phyloP scores from a whole-genome alignment of 306 rosid species.

The apple (Malus domestica) region DNA sequence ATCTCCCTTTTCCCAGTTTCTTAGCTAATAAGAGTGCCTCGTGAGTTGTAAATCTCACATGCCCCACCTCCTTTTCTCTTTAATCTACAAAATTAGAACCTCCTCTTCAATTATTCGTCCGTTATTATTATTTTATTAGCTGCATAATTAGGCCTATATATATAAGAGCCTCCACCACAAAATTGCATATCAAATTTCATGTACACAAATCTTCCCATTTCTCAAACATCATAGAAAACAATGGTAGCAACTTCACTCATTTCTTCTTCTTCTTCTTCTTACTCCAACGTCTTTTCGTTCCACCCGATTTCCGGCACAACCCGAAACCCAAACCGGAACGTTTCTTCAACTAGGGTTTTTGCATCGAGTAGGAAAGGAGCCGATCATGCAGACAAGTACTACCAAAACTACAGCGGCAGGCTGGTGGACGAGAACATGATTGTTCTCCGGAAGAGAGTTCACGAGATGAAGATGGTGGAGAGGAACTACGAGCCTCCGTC shows the following conservation, averaged over 20 bases:
- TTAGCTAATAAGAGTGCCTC: not conserved
- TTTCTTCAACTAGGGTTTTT: not conserved
- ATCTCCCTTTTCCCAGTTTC: not conserved
- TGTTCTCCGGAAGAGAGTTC: slow-evolving; percentile 47
- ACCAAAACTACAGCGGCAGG: slow-evolving; percentile 1
- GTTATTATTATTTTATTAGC: not conserved
- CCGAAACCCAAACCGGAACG: not conserved
- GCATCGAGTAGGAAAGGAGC: slow-evolving; percentile 6
- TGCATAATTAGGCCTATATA: not conserved
- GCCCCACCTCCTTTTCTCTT: not conserved
- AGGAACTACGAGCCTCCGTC: slow-evolving; percentile 60
- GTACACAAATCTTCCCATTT: not conserved
- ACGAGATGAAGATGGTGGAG: slow-evolving; percentile 70
- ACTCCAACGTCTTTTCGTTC: not conserved
- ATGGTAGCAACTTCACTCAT: slow-evolving; percentile 18
- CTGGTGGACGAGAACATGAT: slow-evolving; percentile 66
- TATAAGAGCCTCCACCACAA: not conserved
- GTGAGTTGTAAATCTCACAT: not conserved
- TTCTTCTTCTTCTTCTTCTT: not conserved
- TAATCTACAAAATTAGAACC: not conserved
- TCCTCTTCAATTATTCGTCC: not conserved
- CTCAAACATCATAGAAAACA: not conserved
- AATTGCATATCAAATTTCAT: not conserved
- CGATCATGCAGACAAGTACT: not conserved
- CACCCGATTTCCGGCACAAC: not conserved